Evolutionary conservation across 73 alveolate species (phyloP).

Genomic region (Tetrahymena borealis): DNA sequence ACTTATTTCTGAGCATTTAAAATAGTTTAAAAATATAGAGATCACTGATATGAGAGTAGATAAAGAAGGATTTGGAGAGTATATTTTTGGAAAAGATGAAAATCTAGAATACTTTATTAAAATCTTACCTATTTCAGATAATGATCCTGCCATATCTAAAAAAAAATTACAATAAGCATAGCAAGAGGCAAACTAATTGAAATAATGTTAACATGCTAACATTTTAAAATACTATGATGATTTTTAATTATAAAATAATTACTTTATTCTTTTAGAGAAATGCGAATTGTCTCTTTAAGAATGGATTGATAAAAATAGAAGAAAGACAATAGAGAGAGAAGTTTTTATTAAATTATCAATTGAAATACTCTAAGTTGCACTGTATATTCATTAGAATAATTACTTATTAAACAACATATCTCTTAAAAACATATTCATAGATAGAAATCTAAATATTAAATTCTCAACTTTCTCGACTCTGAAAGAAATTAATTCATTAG

Average conservation of each 20-base stretch:
- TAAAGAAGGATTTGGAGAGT: neutral
- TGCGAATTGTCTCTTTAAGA: neutral
- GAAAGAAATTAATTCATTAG: neutral
- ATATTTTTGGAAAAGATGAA: neutral
- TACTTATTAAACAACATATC: neutral
- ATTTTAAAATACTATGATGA: neutral
- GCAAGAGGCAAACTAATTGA: neutral
- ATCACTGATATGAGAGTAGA: neutral
- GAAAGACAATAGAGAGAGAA: neutral
- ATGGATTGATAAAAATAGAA: neutral
- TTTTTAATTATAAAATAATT: neutral
- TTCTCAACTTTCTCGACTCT: neutral
- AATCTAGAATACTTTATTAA: neutral
- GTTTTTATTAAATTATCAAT: neutral
- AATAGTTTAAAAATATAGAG: neutral
- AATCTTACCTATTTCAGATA: neutral
- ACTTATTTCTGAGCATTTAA: too few species aligned
- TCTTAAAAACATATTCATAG: neutral
- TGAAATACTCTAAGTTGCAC: neutral
- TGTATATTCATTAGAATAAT: neutral
- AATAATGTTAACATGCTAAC: neutral
- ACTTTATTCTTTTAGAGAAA: neutral
- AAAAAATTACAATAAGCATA: neutral
- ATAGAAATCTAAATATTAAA: neutral
- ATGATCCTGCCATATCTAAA: neutral